Conservation (phyloP, 2,329 filamentous ascomycete species). For the Fusarium mangiferae region DNA sequence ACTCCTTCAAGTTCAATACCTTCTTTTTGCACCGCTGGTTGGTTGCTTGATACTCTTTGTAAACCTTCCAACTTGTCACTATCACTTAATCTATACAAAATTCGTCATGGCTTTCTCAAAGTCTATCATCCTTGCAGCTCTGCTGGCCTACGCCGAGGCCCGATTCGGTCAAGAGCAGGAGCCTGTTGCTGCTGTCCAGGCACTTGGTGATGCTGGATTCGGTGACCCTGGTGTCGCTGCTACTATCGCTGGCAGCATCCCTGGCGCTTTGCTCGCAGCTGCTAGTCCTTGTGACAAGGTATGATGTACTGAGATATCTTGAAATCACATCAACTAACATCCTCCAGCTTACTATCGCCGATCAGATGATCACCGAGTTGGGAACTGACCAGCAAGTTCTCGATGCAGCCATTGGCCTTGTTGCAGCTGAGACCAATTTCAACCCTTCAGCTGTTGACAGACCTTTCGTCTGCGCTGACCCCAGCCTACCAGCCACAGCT, state of each 20-base stretch:
- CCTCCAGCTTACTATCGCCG: slow-evolving; percentile 67
- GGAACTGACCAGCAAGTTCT: slow-evolving; percentile 69
- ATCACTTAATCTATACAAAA: not conserved
- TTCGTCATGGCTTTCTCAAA: slow-evolving; percentile 28
- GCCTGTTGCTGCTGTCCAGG: slow-evolving; percentile 64
- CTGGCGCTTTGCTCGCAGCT: slow-evolving; percentile 70
- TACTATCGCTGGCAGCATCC: slow-evolving; percentile 71
- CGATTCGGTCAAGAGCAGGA: slow-evolving; percentile 73
- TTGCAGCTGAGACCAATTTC: slow-evolving; percentile 78
- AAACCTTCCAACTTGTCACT: slow-evolving; percentile 5
- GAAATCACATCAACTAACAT: slow-evolving; percentile 24
- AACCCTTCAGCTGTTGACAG: slow-evolving; percentile 71
- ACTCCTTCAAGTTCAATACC: slow-evolving; percentile 30
- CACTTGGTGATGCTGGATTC: slow-evolving; percentile 57
- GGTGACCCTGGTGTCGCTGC: slow-evolving; percentile 69
- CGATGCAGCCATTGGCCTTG: slow-evolving; percentile 69
- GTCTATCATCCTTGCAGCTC: slow-evolving; percentile 25
- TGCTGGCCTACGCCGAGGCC: slow-evolving; percentile 58
- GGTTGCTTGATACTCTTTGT: slow-evolving; percentile 25
- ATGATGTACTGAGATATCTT: not conserved
- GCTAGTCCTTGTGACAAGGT: slow-evolving; percentile 74
- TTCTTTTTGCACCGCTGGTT: slow-evolving; percentile 38
- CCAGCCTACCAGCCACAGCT: slow-evolving; percentile 68
- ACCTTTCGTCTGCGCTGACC: slow-evolving; percentile 72
- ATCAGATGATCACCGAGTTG: slow-evolving; percentile 70